Evolutionary conservation across 257 asterid genomes (phyloP), one percentile per base, ranked within the genome.

Genomic region (Przewalskia tangutica): DNA sequence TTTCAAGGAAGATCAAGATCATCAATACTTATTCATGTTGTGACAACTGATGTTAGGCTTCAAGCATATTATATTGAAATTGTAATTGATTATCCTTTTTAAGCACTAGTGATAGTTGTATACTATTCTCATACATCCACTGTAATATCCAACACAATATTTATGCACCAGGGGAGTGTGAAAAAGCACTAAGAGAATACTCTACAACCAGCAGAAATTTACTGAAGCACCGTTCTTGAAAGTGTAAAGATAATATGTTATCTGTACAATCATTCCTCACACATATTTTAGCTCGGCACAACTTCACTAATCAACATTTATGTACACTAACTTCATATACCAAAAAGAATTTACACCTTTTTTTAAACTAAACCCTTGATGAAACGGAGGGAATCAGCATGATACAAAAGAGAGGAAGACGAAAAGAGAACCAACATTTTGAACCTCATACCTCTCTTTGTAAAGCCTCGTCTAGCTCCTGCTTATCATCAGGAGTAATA

Each of bases 391-490:
- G 46, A 2, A 27, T 50, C 9, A 13, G 6, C 14, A 27, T 50
- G 11, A 20, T 20, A 46, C 44, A 2, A 73, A 53, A 77, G 11
- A 27, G 38, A 60, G 12, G 55, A 32, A 5, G 20, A 50, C 40
- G 53, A 77, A 36, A 73, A 83, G 36, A 84, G 56, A 48, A 13
- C 17, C 13, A 36, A 36, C 58, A 63, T n/a, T 44, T 32, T 67
- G 75, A 63, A 80, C 66, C 76, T 58, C 88, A 75, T 87, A 92
- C 98, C 97, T 95, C 98, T 89, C 98, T 89, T 83, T 95, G 98
- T 44, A 92, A 84, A 77, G 98, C 95, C 91, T 95, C 98, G 36
- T 93, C 98, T 84, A 95, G 98, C 90, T 95, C 98, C 89, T 90
- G 97, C 87, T 91, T 95, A 79, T 95, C 98, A 71, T 93, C 97